These are phyloP conservation scores for Fusarium gaditjirri DNA, from an alignment of 2,329 filamentous ascomycete species.

Conservation along the genomic window DNA sequence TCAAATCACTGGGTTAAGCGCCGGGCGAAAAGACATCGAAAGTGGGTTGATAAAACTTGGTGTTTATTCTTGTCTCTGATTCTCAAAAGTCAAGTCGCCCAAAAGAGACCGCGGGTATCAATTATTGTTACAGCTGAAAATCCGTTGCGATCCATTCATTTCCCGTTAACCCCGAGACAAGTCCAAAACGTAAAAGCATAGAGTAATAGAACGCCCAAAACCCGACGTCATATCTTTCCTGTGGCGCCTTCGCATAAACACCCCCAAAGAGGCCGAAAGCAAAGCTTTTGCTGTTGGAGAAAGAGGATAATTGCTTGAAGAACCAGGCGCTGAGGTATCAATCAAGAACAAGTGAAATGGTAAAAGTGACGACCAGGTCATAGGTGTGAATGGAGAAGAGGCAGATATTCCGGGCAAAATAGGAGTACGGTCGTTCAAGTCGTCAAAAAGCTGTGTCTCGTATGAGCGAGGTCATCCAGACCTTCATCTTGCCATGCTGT, in stretches of 20 bases:
- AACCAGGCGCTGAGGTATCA: conserved; percentile 21
- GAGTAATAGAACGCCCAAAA: conserved; percentile 9
- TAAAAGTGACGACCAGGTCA: conserved; percentile 10
- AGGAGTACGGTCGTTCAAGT: conserved; percentile 24
- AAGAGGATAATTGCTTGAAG: neutral
- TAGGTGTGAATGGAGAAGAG: conserved; percentile 1
- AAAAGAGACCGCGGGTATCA: conserved; percentile 32
- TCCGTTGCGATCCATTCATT: conserved; percentile 3
- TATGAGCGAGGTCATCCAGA: conserved; percentile 3
- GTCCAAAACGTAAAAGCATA: conserved; percentile 17
- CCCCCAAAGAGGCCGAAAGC: neutral
- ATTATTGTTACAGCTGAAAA: conserved; percentile 33
- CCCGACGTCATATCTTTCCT: conserved; percentile 23
- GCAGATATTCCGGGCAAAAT: neutral
- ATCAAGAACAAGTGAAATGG: conserved; percentile 19
- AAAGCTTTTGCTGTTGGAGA: neutral
- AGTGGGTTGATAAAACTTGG: conserved; percentile 9
- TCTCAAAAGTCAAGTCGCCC: conserved; percentile 8
- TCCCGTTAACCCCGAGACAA: conserved; percentile 19
- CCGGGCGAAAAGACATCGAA: conserved; percentile 8
- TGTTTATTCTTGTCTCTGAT: conserved; percentile 22
- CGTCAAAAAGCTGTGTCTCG: conserved; percentile 24
- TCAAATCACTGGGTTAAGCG: neutral
- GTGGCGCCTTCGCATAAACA: conserved; percentile 16
- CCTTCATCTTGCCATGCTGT: conserved; percentile 10